Percentiles rank a stretch among this genome's conserved stretches.
phyloP scores from a whole-genome alignment of 768 basidiomycete species.

The Phylloporus sp. region DNA sequence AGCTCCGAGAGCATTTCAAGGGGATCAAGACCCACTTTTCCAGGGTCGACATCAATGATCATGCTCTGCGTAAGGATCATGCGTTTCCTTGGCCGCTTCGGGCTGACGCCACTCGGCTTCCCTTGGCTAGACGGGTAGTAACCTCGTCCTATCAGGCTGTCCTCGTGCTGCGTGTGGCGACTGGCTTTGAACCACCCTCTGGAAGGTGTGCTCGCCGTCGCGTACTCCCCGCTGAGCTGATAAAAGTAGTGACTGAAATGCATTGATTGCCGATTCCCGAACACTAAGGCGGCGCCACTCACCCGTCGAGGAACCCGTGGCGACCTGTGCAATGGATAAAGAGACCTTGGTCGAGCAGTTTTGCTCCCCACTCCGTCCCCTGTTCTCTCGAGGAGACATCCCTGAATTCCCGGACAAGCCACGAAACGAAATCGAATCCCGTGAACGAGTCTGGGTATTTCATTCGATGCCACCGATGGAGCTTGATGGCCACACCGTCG shows the following conservation, averaged over 20 bases:
- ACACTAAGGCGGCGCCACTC: constrained; percentile 20
- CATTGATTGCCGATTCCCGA: constrained; percentile 4
- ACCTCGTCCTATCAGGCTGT: constrained; percentile 32
- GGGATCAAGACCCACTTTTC: constrained; percentile 47
- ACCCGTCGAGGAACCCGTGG: constrained; percentile 89
- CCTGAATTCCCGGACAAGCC: constrained; percentile 87
- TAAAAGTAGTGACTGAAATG: constrained; percentile 79
- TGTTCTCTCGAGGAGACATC: constrained; percentile 82
- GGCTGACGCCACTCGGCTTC: constrained; percentile 34
- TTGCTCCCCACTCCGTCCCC: constrained; percentile 72
- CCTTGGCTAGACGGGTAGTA: constrained; percentile 35
- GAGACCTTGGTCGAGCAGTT: constrained; percentile 73
- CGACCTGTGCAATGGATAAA: constrained; percentile 77
- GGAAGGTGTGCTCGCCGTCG: constrained; percentile 59
- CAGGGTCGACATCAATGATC: constrained; percentile 81
- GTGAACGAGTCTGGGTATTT: constrained; percentile 81
- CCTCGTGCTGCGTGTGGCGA: constrained; percentile 41
- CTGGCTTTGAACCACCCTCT: constrained; percentile 61
- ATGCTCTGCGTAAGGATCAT: constrained; percentile 83
- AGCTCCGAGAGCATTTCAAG: neutral
- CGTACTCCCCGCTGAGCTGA: constrained; percentile 71
- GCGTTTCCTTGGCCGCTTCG: constrained; percentile 50
- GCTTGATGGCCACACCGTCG: constrained; percentile 77
- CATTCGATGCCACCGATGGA: constrained; percentile 75
- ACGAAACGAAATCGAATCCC: constrained; percentile 84